Percentiles rank a stretch among this genome's conserved stretches.
Conservation (phyloP, 176 grass and related monocot species). For the Bromus sterilis region DNA sequence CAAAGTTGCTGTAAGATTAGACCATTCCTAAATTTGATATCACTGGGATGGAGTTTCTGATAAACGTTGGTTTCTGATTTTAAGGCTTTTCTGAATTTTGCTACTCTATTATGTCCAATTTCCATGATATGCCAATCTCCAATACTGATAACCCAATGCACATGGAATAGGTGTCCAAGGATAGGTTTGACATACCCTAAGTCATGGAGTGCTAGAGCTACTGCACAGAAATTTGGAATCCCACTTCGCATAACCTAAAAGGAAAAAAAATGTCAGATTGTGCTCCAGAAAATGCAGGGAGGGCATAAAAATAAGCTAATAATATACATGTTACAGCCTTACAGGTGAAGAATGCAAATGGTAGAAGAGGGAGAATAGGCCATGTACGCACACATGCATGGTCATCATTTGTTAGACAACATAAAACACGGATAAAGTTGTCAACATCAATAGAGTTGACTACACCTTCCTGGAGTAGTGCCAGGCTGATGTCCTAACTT, state of each 20-base stretch:
- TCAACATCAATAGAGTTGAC: background rate
- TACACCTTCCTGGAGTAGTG: slow-evolving; percentile 2
- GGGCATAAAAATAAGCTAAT: background rate
- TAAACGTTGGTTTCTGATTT: slow-evolving; percentile 13
- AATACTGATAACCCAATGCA: slow-evolving; percentile 1
- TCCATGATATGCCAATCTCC: background rate
- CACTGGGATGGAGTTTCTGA: background rate
- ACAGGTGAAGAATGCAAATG: background rate
- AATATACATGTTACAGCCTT: background rate
- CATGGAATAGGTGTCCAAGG: background rate
- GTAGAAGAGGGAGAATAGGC: background rate
- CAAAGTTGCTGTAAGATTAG: background rate
- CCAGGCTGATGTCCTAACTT: background rate
- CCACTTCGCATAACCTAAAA: slow-evolving; percentile 97
- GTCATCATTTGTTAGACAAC: background rate
- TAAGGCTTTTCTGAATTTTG: background rate
- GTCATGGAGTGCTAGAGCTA: slow-evolving; percentile 86
- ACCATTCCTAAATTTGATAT: background rate
- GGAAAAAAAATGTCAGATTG: background rate
- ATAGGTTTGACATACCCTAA: slow-evolving; percentile 66
- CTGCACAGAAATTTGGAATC: slow-evolving; percentile 96
- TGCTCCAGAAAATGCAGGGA: slow-evolving; percentile 7
- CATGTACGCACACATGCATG: background rate
- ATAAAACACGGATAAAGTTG: background rate
- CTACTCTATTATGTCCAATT: background rate